phyloP scores from a whole-genome alignment of 306 rosid species.

The Acacia melanoxylon region DNA sequence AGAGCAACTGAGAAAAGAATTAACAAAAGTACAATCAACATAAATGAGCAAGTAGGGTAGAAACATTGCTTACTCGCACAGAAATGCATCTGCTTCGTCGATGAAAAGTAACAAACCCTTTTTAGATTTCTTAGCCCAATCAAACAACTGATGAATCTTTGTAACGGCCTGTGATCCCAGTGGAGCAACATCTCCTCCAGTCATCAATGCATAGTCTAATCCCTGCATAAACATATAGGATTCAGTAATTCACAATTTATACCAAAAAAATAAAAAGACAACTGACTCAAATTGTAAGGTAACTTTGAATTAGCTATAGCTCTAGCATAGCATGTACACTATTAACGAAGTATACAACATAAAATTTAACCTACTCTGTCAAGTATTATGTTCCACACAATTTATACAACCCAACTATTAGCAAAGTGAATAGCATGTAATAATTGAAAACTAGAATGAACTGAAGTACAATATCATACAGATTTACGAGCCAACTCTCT shows the following conservation, averaged over 20 bases:
- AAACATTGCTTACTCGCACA: conserved; percentile 83
- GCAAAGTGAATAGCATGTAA: neutral
- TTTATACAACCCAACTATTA: neutral
- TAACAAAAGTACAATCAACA: neutral
- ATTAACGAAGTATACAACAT: neutral
- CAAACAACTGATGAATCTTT: conserved; percentile 94
- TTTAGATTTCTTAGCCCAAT: conserved; percentile 88
- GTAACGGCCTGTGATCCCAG: conserved; percentile 98
- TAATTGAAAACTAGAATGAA: conserved; percentile 19
- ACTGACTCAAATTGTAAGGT: neutral
- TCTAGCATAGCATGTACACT: neutral
- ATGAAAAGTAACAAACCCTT: conserved; percentile 93
- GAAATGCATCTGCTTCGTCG: conserved; percentile 98
- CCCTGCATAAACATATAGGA: conserved; percentile 53
- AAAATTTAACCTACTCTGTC: neutral
- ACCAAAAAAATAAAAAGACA: neutral
- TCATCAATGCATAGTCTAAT: conserved; percentile 95
- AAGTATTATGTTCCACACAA: neutral
- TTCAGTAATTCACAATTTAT: neutral
- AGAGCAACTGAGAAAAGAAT: neutral
- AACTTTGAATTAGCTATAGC: neutral
- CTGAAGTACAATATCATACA: conserved; percentile 51
- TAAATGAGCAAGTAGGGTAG: conserved; percentile 18
- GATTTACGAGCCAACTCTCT: conserved; percentile 94
- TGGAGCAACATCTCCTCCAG: conserved; percentile 99